Base-by-base conservation (phyloP, 768 basidiomycete species). In the Sistotremastrum niveocremeum region DNA sequence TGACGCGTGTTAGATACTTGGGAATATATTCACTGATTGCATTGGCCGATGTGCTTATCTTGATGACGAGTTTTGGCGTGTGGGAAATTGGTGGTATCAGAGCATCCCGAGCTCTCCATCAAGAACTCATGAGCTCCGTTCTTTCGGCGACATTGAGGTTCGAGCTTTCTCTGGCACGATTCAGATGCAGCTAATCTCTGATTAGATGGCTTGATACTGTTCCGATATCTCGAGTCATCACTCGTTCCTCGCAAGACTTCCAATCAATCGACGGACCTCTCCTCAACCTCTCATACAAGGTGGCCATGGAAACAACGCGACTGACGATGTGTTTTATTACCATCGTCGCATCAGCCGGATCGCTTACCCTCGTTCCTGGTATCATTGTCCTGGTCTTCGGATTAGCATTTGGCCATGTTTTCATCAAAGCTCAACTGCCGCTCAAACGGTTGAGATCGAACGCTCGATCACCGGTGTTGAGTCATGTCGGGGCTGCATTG, bases 401-500 rank as follows among this genome's bases (percentile, higher is more conserved):
- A 4, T 2, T 20, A 64, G 60, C 7, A 64, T 62, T 49, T 53
- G 72, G 28, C 75, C 74, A 65, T 46, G 65, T 66, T 6, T 60
- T 62, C 37, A 58, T 63, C 43, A 52, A 57, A 41, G 56, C 54
- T 41, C 59, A 64, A 41, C 52, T 64, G 28, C 54, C 56, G 31
- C 57, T 65, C 54, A 68, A 66, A 56, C 55, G 64, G 11, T 59
- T 62, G 46, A 60, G 62, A 58, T 57, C 54, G 4, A 65, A 65
- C 45, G 53, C 57, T 35, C 62, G 63, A 45, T 57, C 58, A 30
- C 66, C 66, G 1, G 52, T 68, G 2, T 65, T 62, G 58, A 59
- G 59, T 7, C 57, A 57, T 58, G 63, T 77, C 59, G 66, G 74
- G 43, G 67, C 80, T 52, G 68, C 80, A 1, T 72, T 84, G 35